phyloP scores from a whole-genome alignment of 2,329 filamentous ascomycete genomes.

The Pseudopyricularia javanii region DNA sequence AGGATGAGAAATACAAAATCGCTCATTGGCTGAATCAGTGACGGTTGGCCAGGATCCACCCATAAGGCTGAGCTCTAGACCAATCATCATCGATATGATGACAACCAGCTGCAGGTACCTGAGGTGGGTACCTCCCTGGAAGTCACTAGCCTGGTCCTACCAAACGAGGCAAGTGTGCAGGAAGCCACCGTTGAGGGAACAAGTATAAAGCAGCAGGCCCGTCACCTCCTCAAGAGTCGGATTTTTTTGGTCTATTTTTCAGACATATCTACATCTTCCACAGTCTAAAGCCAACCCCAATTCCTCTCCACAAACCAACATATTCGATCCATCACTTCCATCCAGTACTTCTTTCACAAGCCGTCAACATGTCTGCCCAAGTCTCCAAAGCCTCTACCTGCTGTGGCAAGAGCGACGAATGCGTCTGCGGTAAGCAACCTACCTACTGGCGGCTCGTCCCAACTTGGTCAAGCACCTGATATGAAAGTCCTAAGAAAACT shows the following conservation, averaged over 20 bases:
- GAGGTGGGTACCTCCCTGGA: neutral
- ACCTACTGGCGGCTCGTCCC: neutral
- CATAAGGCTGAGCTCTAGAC: neutral
- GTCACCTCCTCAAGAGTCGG: neutral
- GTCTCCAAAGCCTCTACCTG: slow-evolving; percentile 31
- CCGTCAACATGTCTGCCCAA: slow-evolving; percentile 2
- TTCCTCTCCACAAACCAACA: neutral
- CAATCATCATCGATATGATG: neutral
- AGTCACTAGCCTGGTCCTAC: neutral
- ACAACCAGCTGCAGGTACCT: neutral
- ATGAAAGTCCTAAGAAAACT: slow-evolving; percentile 2
- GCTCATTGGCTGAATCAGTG: neutral
- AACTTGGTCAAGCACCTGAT: neutral
- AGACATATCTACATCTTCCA: too few relatives aligned
- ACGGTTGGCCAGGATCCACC: neutral
- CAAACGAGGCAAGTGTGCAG: neutral
- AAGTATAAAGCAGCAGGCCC: neutral
- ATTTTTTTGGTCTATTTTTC: neutral
- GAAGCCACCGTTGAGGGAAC: neutral
- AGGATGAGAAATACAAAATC: neutral
- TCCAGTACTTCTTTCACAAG: neutral
- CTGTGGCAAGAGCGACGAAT: slow-evolving; percentile 42
- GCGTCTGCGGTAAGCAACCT: slow-evolving; percentile 37
- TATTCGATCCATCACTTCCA: neutral
- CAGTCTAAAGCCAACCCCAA: too few relatives aligned